Evolutionary conservation across 371 early-diverging fungal genomes (phyloP).

Genomic region (Apophysomyces variabilis): DNA sequence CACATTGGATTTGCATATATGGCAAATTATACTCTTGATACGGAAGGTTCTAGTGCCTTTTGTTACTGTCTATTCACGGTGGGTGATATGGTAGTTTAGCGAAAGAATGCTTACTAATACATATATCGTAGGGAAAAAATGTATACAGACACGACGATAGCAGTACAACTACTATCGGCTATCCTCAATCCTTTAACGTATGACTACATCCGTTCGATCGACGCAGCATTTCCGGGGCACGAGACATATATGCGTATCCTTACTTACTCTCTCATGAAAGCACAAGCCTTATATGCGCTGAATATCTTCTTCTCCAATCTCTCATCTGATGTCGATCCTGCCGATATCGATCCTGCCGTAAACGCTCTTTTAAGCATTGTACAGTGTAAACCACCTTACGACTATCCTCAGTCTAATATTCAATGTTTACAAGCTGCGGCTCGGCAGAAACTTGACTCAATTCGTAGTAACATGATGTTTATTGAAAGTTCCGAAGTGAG

Average conservation of each 20-base stretch:
- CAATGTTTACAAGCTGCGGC: background rate
- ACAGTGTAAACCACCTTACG: conserved; percentile 16
- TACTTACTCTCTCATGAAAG: conserved; percentile 17
- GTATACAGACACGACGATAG: background rate
- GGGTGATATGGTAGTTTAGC: background rate
- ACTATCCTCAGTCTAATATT: conserved; percentile 9
- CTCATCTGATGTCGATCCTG: background rate
- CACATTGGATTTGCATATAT: conserved; percentile 24
- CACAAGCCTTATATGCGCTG: background rate
- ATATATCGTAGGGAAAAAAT: background rate
- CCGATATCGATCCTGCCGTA: background rate
- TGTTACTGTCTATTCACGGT: background rate
- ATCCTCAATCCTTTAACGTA: background rate
- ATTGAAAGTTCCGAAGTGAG: background rate
- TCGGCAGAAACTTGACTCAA: conserved; percentile 5
- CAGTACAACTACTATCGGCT: conserved; percentile 8
- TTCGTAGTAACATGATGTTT: background rate
- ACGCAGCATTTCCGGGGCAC: background rate
- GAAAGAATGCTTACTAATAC: background rate
- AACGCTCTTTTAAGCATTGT: conserved; percentile 6
- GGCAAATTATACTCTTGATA: conserved; percentile 27
- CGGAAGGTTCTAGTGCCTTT: conserved; percentile 26
- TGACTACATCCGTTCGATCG: background rate
- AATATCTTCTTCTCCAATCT: conserved; percentile 2
- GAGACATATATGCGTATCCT: conserved; percentile 18